Evolutionary conservation across 495 filamentous ascomycete species (phyloP), one percentile per base, ranked within the genome.

Genomic region (Aspergillus homomorphus): DNA sequence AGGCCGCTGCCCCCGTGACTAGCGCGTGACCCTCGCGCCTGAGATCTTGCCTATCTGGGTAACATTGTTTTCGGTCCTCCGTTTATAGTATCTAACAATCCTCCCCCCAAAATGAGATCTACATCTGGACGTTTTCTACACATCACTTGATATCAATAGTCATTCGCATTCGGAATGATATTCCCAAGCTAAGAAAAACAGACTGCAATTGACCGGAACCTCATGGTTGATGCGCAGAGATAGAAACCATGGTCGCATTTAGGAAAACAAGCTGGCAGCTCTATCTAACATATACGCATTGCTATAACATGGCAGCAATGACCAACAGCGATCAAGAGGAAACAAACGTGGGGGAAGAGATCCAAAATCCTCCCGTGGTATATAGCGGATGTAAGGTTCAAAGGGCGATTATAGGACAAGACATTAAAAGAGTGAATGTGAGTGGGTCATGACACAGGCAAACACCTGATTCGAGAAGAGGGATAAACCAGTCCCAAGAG

Each of bases 341-440:
- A 58, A 44, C 21, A 45, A 62, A 48, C 45, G 38, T 53, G 30
- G 53, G 53, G 28, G 54, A 56, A 49, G 23, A 56, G 52, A 51
- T 18, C 19, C 48, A 51, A 22, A 28, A 51, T 54, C 44, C 53
- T 51, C 55, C 62, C 44, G 22, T 65, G 66, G 66, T 68, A 68
- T 68, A 63, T 59, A 65, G 56, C 62, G 30, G 51, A 46, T 45
- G 30, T 53, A 51, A 53, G 50, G 46, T 38, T 45, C 45, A 51
- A 49, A 2, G 49, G 49, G 22, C 28, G 21, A 59, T 43, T 48
- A 46, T 19, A 58, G 43, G 28, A 55, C 20, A 42, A 45, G 38
- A 58, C 56, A 44, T 63, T 42, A 66, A 68, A 38, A 38, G 61
- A 64, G 57, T 41, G 63, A 66, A 66, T 66, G 63, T 57, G 51